phyloP scores from a whole-genome alignment of 495 filamentous ascomycete species.

The Penicillium robsamsonii region DNA sequence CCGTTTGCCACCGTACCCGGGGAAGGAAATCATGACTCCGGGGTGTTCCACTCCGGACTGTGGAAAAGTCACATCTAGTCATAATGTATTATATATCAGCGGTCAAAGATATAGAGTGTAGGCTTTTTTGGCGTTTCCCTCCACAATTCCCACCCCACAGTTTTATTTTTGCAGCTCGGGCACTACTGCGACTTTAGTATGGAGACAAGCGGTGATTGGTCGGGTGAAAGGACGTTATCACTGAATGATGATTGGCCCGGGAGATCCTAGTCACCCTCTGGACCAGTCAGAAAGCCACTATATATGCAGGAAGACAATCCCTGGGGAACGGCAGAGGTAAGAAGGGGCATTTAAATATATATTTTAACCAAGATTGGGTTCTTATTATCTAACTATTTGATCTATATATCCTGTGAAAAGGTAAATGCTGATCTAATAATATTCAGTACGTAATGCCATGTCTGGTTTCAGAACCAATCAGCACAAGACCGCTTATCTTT shows the following conservation, averaged over 20 bases:
- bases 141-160: conserved; percentile 8
- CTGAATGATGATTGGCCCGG: conserved; percentile 16
- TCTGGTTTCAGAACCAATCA: conserved; percentile 24
- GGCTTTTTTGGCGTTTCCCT: not conserved
- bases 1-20: conserved; percentile 19
- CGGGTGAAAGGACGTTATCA: conserved; percentile 17
- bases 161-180: conserved; percentile 9
- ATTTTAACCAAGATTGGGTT: not conserved
- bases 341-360: not conserved
- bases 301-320: not conserved
- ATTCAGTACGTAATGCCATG: conserved; percentile 30
- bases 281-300: not conserved
- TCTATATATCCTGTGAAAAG: not conserved
- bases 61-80: no score
- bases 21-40: conserved; percentile 11
- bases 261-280: not conserved
- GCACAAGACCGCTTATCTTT: conserved; percentile 21
- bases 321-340: not conserved
- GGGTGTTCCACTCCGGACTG: conserved; percentile 13
- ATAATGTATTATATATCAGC: not conserved
- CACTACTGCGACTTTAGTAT: conserved; percentile 11
- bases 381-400: conserved; percentile 11
- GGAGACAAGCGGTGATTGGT: conserved; percentile 13
- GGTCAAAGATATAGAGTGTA: not conserved
- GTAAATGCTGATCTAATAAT: conserved; percentile 6